Evolutionary conservation across 2,329 filamentous ascomycete genomes (phyloP), one percentile per base, ranked within the genome.

Genomic region (Talaromyces sp.): DNA sequence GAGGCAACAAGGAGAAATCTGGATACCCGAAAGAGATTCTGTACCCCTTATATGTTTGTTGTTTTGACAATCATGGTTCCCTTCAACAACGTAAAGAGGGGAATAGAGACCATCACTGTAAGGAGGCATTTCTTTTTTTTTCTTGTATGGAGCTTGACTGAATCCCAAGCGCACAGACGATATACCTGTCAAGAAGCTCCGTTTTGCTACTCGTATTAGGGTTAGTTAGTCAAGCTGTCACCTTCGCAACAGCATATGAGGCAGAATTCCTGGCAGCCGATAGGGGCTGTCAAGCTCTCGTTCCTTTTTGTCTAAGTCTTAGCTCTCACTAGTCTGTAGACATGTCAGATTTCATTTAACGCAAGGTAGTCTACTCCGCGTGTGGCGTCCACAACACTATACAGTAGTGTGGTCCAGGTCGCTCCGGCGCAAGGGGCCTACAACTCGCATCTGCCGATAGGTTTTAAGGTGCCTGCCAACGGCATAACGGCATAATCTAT

Each of bases 101-200:
- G 43, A 10, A 37, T 19, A 9, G 4, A 11, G 17, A 56, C 13
- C n/a, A 41, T 15, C 39, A 39, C 35, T 50, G 54, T 48, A 56
- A 56, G 54, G 54, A 56, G 54, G 8, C 33, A 41, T 56, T 56
- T 37, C 25, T 39, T 48, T 36, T 45, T 35, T 56, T 56, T 21
- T 15, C 3, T 7, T n/a, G 17, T 56, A 9, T 7, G 6, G 35
- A n/a, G 22, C 28, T 28, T 31, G 19, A 37, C 40, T 17, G 53
- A 45, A 25, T 37, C 19, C 19, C 13, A 37, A 21, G 40, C 53
- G 31, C 35, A 25, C 53, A 28, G 40, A 35, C 43, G 53, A 55
- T 55, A 39, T 11, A 17, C 45, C 52, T 28, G 15, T n/a, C n/a
- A n/a, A 28, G 43, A 55, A 35, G n/a, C 40, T 33, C 35, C 54